Conservation (phyloP, 768 basidiomycete genomes). For the Boletellus ananiceps region DNA sequence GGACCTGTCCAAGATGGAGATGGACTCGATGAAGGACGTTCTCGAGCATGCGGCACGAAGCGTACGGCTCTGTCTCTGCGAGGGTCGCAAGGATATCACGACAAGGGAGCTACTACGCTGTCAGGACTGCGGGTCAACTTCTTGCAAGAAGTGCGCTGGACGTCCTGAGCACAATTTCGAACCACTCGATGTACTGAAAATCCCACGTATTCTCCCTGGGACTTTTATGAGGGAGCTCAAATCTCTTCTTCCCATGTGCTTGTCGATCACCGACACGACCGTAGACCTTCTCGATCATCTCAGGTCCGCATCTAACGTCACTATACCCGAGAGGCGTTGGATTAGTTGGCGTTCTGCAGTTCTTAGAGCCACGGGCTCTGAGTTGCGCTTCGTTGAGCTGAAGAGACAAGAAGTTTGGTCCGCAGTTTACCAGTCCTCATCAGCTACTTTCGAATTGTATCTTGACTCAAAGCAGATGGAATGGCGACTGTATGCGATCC, state of each 20-base stretch:
- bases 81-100: slow-evolving; percentile 79
- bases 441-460: slow-evolving; percentile 68
- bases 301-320: slow-evolving; percentile 34
- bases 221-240: slow-evolving; percentile 76
- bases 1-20: slow-evolving; percentile 57
- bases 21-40: slow-evolving; percentile 47
- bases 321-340: slow-evolving; percentile 60
- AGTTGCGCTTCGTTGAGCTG: slow-evolving; percentile 78
- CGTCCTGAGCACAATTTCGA: slow-evolving; percentile 82
- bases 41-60: slow-evolving; percentile 64
- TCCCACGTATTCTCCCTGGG: slow-evolving; percentile 65
- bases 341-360: slow-evolving; percentile 64
- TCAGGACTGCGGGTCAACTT: slow-evolving; percentile 68
- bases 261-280: slow-evolving; percentile 52
- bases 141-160: slow-evolving; percentile 84
- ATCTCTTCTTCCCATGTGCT: slow-evolving; percentile 80
- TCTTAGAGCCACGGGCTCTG: slow-evolving; percentile 49
- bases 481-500: slow-evolving; percentile 80
- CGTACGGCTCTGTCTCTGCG: slow-evolving; percentile 82
- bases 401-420: slow-evolving; percentile 90
- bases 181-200: slow-evolving; percentile 45
- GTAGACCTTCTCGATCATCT: slow-evolving; percentile 49
- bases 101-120: slow-evolving; percentile 63
- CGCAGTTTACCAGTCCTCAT: slow-evolving; percentile 67
- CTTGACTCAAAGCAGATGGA: slow-evolving; percentile 75